Evolutionary conservation across 1,284 basidiomycete species (phyloP).

Genomic region (Trichosporon ovoides): DNA sequence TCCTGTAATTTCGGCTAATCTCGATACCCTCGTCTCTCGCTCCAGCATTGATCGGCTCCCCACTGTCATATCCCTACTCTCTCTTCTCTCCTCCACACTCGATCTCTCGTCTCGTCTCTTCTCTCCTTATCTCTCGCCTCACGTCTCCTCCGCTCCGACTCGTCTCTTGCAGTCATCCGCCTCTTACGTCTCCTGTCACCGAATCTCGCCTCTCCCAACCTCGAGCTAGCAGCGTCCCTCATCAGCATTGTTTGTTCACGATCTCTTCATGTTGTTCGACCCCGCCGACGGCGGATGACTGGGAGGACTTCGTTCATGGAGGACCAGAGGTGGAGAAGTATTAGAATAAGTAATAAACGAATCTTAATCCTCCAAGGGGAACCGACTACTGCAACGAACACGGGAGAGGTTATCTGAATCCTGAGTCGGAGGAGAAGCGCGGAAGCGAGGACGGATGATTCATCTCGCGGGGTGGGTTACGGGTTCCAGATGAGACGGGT

Average conservation of each 20-base stretch:
- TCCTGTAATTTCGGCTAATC: not conserved
- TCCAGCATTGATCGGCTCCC: slow-evolving; percentile 20
- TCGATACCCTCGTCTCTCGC: slow-evolving; percentile 10
- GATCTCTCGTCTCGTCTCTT: not conserved
- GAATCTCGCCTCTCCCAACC: too few species aligned
- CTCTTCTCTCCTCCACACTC: slow-evolving; percentile 5
- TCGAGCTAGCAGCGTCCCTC: too few species aligned
- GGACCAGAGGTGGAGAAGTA: not conserved
- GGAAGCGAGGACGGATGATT: not conserved
- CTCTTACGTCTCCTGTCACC: not conserved
- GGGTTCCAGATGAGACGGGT: not conserved
- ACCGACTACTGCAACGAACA: not conserved
- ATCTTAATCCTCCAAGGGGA: not conserved
- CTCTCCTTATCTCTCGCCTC: not conserved
- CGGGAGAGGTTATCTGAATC: not conserved
- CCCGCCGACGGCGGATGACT: too few species aligned
- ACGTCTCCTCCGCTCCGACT: not conserved
- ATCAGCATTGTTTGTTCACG: too few species aligned
- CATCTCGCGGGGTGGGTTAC: not conserved
- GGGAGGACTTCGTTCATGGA: not conserved
- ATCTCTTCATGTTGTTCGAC: too few species aligned
- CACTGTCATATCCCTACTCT: slow-evolving; percentile 14
- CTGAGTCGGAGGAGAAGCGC: not conserved
- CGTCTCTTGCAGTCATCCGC: not conserved
- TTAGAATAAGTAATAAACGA: not conserved